These are phyloP conservation scores for Entomophthora muscae DNA, from an alignment of 371 early-diverging fungal genomes.

Conservation along the genomic window DNA sequence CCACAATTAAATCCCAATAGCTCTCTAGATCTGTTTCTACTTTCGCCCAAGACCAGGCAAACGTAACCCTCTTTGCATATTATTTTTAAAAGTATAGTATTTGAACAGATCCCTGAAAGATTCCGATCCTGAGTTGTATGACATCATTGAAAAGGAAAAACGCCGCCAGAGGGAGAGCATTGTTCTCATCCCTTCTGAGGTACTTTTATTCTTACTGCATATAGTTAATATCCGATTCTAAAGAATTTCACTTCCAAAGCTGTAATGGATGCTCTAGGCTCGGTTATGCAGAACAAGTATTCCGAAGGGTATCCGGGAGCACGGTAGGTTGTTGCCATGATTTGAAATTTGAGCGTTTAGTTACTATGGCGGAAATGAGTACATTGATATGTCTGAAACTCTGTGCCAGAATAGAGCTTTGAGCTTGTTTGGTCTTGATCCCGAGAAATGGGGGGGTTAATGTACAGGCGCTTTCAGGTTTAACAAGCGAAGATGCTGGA, in stretches of 20 bases:
- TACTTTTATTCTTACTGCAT: conserved; percentile 14
- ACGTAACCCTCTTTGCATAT: background rate
- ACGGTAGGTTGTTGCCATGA: conserved; percentile 25
- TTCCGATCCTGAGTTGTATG: conserved; percentile 83
- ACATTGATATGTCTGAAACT: conserved; percentile 88
- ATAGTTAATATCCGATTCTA: background rate
- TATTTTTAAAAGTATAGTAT: background rate
- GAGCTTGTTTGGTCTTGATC: conserved; percentile 75
- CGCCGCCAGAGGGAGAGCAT: conserved; percentile 86
- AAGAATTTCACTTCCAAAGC: conserved; percentile 96
- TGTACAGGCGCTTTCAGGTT: conserved; percentile 92
- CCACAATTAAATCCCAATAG: too few relatives aligned
- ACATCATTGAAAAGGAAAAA: conserved; percentile 93
- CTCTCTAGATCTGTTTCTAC: background rate
- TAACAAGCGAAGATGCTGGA: background rate
- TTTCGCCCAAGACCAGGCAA: background rate
- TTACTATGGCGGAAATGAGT: conserved; percentile 99
- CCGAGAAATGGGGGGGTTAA: conserved; percentile 95
- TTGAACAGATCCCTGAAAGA: conserved; percentile 38
- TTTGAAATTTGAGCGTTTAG: background rate
- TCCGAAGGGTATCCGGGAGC: conserved; percentile 98
- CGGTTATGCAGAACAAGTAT: conserved; percentile 98
- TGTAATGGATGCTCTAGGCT: conserved; percentile 94
- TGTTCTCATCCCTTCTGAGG: conserved; percentile 94
- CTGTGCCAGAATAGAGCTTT: conserved; percentile 95